Evolutionary conservation across 208 protist genomes (phyloP), one percentile per base, ranked within the genome.

Genomic region (Sergeia podlipaevii): DNA sequence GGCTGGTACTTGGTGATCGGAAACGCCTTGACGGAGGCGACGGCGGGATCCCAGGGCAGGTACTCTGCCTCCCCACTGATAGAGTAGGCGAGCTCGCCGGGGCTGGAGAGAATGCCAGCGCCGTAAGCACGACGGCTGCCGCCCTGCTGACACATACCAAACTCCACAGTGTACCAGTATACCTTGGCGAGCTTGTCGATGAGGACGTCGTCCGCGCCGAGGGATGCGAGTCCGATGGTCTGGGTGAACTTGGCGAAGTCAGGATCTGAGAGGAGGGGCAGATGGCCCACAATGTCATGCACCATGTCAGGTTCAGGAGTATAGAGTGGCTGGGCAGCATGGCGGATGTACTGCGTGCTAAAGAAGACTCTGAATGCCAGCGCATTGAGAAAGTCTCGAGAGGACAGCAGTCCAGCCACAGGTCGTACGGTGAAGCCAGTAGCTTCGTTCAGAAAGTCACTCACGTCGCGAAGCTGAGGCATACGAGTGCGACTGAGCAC

Each of bases 161-260:
- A 98, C 79, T 98, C 97, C 10, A 98, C 78, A 2, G 83, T 96
- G 72, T 97, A 98, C 96, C 97, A 98, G 69, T 97, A 98, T 20
- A 85, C 61, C 38, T 91, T 96, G 23, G 90, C 87, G 11, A 99
- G 70, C 67, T 85, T 80, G 45, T 85, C 72, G 26, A 99, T 93
- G 44, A 97, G 84, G 38, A 82, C 95, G 67, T 99, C 96, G 21
- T 73, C 73, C 23, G 96, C 97, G 45, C 97, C 97, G 41, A 99
- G 77, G 10, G 93, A 98, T n/a, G 96, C 93, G 26, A 99, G 65
- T n/a, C 97, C 97, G 70, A 99, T 98, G n/a, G 93, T 77, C 70
- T 98, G 96, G 27, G 83, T 94, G 65, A 99, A 98, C 20, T 94
- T 80, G 24, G 97, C 97, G 70, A 99, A 99, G 51, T 93, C 89